Evolutionary conservation across 2,329 filamentous ascomycete genomes (phyloP).

Genomic region (Epicoccum sorghinum): DNA sequence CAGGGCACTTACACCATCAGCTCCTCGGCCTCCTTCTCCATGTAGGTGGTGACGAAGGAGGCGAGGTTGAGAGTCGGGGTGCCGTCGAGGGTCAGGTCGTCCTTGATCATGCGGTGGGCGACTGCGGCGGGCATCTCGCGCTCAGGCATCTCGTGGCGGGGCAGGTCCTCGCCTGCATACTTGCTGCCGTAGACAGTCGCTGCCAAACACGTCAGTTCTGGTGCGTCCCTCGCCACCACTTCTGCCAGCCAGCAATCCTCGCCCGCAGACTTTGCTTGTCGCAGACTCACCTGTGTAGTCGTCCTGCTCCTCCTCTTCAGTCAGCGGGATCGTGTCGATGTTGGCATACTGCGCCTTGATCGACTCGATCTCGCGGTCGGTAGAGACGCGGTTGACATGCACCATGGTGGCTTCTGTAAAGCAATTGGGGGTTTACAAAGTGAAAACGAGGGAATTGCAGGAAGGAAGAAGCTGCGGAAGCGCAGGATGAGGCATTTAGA

Average conservation of each 20-base stretch:
- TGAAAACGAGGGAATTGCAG: neutral
- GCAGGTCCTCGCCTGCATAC: constrained; percentile 81
- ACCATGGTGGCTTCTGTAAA: constrained; percentile 50
- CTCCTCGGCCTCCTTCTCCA: constrained; percentile 93
- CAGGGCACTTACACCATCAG: constrained; percentile 72
- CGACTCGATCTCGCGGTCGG: constrained; percentile 47
- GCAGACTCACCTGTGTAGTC: constrained; percentile 58
- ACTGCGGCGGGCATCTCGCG: constrained; percentile 86
- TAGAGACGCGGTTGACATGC: constrained; percentile 55
- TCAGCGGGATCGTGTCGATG: constrained; percentile 33
- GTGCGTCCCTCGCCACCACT: too few relatives aligned
- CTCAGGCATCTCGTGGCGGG: constrained; percentile 79
- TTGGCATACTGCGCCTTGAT: constrained; percentile 27
- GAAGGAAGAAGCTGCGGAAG: neutral
- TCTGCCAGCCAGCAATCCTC: too few relatives aligned
- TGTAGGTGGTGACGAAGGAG: constrained; percentile 94
- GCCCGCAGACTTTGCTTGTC: too few relatives aligned
- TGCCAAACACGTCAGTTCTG: too few relatives aligned
- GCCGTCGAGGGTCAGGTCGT: constrained; percentile 90
- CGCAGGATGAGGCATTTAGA: constrained; percentile 16
- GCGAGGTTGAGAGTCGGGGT: constrained; percentile 68
- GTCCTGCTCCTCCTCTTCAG: constrained; percentile 48
- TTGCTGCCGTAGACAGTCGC: constrained; percentile 86
- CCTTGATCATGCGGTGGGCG: constrained; percentile 92
- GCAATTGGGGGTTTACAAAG: constrained; percentile 3